Evolutionary conservation across 345 rosid species (phyloP).

Genomic region (Garcia nutans): DNA sequence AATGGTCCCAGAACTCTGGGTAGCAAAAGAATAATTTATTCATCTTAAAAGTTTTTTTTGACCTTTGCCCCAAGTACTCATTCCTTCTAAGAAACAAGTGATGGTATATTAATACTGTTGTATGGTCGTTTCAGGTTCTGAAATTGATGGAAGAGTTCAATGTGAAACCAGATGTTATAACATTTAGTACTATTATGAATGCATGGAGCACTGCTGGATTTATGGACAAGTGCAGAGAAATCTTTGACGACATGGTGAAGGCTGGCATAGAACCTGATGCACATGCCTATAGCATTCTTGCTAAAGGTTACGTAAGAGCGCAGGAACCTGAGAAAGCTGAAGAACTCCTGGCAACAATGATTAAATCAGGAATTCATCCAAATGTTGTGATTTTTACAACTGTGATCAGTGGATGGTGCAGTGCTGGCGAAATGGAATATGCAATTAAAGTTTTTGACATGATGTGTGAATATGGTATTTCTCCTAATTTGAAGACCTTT

Average conservation of each 20-base stretch:
- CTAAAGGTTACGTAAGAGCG: slow-evolving; percentile 62
- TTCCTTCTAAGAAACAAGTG: not conserved
- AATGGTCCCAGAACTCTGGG: not conserved
- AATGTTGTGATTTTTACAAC: slow-evolving; percentile 63
- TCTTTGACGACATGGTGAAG: slow-evolving; percentile 57
- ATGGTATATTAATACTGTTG: not conserved
- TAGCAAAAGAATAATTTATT: not conserved
- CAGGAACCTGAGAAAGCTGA: slow-evolving; percentile 56
- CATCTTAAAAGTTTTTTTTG: not conserved
- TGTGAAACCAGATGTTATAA: slow-evolving; percentile 63
- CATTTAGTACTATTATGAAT: slow-evolving; percentile 65
- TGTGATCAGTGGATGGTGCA: slow-evolving; percentile 63
- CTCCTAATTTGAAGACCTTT: slow-evolving; percentile 59
- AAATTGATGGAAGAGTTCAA: slow-evolving; percentile 49
- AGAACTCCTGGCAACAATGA: slow-evolving; percentile 45
- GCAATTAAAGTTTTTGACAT: slow-evolving; percentile 47
- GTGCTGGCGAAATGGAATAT: slow-evolving; percentile 46
- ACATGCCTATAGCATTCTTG: slow-evolving; percentile 58
- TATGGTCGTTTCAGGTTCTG: slow-evolving; percentile 46
- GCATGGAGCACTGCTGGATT: slow-evolving; percentile 74
- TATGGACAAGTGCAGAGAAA: slow-evolving; percentile 58
- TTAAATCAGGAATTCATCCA: slow-evolving; percentile 34
- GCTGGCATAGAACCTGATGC: slow-evolving; percentile 58
- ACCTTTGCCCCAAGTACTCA: not conserved
- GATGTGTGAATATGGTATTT: slow-evolving; percentile 52